Conservation (phyloP, 306 rosid species). For the Sesbania bispinosa region DNA sequence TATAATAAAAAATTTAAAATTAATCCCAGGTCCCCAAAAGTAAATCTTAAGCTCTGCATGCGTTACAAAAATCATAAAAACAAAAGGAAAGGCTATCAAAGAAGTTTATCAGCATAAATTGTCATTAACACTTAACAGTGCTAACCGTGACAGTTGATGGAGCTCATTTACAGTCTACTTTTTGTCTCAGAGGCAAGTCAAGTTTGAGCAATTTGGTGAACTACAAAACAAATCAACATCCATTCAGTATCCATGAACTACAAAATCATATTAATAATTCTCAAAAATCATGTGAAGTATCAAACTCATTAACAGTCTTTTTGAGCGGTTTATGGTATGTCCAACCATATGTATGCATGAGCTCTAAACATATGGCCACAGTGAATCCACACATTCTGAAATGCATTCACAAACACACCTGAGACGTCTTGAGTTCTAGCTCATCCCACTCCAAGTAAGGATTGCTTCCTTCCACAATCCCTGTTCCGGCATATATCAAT, state of each 20-base stretch:
- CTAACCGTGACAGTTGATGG: conserved; percentile 37
- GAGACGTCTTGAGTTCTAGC: conserved; percentile 88
- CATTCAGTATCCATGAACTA: neutral
- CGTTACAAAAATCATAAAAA: neutral
- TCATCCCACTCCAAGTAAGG: conserved; percentile 90
- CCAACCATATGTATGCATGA: too few relatives aligned
- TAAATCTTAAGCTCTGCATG: neutral
- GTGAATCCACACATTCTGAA: neutral
- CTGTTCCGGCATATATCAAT: conserved; percentile 88
- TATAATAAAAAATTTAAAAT: neutral
- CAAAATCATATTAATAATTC: neutral
- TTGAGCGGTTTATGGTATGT: too few relatives aligned
- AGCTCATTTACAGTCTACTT: conserved; percentile 43
- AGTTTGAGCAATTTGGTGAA: conserved; percentile 84
- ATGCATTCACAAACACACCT: conserved; percentile 43
- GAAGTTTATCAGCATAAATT: neutral
- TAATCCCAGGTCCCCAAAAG: neutral
- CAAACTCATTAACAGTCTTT: neutral
- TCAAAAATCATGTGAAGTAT: conserved; percentile 22
- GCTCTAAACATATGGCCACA: neutral
- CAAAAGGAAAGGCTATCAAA: neutral
- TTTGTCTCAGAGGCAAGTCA: conserved; percentile 48
- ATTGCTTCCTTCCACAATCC: conserved; percentile 91
- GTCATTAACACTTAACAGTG: neutral
- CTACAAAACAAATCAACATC: conserved; percentile 41